Conservation (phyloP, 805 yeast genomes). For the Candida insectalens region DNA sequence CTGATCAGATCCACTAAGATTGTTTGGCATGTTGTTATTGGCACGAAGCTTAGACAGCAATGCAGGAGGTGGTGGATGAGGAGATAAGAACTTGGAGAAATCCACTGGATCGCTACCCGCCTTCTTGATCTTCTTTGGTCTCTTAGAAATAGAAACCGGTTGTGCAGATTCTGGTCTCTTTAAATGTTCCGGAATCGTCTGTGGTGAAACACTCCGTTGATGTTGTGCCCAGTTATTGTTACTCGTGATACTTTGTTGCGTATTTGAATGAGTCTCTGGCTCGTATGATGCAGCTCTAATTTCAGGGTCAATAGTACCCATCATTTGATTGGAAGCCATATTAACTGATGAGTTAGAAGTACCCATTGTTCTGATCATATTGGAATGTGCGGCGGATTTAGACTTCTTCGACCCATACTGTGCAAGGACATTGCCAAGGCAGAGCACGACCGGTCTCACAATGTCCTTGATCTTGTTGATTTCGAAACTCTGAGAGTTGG, state of each 20-base stretch:
- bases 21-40: not conserved
- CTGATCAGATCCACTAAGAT: not conserved
- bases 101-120: slow-evolving; percentile 4
- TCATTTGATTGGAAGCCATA: not conserved
- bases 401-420: too few species aligned
- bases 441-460: slow-evolving; percentile 11
- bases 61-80: slow-evolving; percentile 11
- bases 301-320: not conserved
- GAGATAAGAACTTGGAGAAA: slow-evolving; percentile 10
- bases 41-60: slow-evolving; percentile 2
- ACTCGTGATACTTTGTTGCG: too few species aligned
- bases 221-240: too few species aligned
- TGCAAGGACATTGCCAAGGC: slow-evolving; percentile 7
- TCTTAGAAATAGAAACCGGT: slow-evolving; percentile 3
- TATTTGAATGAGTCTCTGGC: too few species aligned
- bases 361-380: not conserved
- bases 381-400: not conserved
- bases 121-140: not conserved
- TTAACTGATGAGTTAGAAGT: too few species aligned
- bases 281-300: too few species aligned
- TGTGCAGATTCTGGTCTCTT: slow-evolving; percentile 1
- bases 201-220: too few species aligned
- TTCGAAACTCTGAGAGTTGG: slow-evolving; percentile 13
- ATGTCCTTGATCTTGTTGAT: slow-evolving; percentile 12
- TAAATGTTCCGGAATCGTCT: slow-evolving; percentile 13